Evolutionary conservation across 163 green algal species (phyloP), one percentile per base, ranked within the genome.

Genomic region (Volvox carteri): DNA sequence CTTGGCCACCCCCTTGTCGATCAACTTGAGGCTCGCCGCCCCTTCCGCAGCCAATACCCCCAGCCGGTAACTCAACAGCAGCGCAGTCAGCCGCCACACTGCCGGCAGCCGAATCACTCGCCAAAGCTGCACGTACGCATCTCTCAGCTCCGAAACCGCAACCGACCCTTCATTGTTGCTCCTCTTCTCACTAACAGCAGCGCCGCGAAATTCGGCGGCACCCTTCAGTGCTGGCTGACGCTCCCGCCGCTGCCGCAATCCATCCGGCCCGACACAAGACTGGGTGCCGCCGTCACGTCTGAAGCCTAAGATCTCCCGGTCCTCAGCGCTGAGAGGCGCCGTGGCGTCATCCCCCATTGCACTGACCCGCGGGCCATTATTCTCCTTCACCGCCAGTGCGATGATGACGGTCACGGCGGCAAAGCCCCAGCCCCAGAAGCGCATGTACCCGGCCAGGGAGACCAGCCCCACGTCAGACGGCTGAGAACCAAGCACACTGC

Each of bases 1-100:
- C 90, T 97, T 98, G 81, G 92, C 93, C 30, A 98, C 96, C 37
- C 97, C 97, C 91, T 98, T 98, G 78, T 98, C 96, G 48, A 98
- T 93, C 30, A 99, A 95, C 94, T 99, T 99, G 42, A 99, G 95
- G 2, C 92, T 88, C 0, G 92, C 95, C 11, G 95, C 96, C n/a
- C 88, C 92, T 91, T 99, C 97, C 14, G 96, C 95, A n/a, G 96
- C 92, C 76, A 98, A 89, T 87, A 97, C 91, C 21, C 94, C 96
- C 77, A 98, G 88, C 25, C 96, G 90, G 87, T 94, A 96, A 1
- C 85, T 94, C 70, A 98, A 65, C 85, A 98, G 94, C 56, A 98
- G 87, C 21, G 90, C 68, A 0, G 92, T 92, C 74, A 98, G 92
- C 56, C 77, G 83, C 84, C 90, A 92, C 67, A 93, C 87, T n/a